phyloP scores from a whole-genome alignment of 768 basidiomycete species.

The Fomitopsis serialis region DNA sequence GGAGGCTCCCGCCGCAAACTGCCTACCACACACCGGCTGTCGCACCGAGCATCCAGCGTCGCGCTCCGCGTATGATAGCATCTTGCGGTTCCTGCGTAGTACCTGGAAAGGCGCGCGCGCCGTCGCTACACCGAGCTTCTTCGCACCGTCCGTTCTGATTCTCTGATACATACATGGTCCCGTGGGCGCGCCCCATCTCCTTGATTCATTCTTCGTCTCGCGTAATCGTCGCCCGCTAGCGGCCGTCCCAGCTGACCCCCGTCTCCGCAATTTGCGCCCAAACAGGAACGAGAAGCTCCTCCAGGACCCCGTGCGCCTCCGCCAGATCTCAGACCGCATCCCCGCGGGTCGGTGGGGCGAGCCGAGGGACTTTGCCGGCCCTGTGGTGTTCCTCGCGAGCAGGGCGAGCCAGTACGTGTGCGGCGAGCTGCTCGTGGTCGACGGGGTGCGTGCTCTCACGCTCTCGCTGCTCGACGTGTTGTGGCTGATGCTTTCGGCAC shows the following conservation, averaged over 20 bases:
- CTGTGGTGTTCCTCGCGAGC: slow-evolving; percentile 61
- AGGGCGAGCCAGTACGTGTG: slow-evolving; percentile 62
- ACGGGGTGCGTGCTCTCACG: slow-evolving; percentile 44
- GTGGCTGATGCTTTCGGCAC: background rate
- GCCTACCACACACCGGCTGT: background rate
- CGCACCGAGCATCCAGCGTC: background rate
- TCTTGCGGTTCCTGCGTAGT: background rate
- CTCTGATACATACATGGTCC: background rate
- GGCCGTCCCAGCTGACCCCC: background rate
- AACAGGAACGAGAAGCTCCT: slow-evolving; percentile 62
- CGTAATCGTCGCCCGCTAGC: background rate
- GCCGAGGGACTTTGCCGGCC: slow-evolving; percentile 64
- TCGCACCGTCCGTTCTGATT: background rate
- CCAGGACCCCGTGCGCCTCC: slow-evolving; percentile 51
- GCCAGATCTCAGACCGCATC: slow-evolving; percentile 68
- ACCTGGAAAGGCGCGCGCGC: background rate
- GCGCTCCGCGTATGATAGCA: background rate
- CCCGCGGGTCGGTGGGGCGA: slow-evolving; percentile 65
- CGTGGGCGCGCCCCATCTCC: background rate
- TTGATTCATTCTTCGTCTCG: background rate
- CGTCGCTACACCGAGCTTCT: background rate
- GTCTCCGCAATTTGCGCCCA: background rate
- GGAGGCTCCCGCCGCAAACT: background rate
- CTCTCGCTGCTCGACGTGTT: background rate
- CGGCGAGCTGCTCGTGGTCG: slow-evolving; percentile 62